These are phyloP conservation scores for Linum trigynum DNA, from an alignment of 345 rosid genomes.

Conservation along the genomic window DNA sequence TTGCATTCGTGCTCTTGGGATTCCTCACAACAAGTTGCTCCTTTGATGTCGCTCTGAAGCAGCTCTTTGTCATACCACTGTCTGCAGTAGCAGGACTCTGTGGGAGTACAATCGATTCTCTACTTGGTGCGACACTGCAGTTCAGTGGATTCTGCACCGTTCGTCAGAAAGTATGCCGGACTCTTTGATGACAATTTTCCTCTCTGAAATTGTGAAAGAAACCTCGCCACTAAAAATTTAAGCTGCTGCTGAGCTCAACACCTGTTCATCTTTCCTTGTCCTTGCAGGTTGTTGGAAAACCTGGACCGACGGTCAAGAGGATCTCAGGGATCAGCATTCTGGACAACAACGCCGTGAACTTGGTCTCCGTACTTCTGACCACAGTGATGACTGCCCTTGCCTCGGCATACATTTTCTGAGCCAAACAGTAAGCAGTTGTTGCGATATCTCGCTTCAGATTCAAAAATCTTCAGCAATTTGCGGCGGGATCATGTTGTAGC, in stretches of 20 bases:
- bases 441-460: too few species aligned
- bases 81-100: conserved; percentile 63
- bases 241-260: background rate
- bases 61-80: conserved; percentile 67
- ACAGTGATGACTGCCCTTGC: conserved; percentile 53
- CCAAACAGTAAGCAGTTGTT: background rate
- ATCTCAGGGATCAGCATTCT: conserved; percentile 72
- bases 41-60: conserved; percentile 44
- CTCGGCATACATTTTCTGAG: conserved; percentile 57
- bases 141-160: conserved; percentile 95
- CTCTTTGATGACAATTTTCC: conserved; percentile 3
- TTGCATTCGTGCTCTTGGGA: conserved; percentile 61
- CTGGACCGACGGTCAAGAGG: conserved; percentile 87
- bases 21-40: conserved; percentile 54
- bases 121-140: conserved; percentile 87
- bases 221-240: too few species aligned
- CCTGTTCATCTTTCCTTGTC: background rate
- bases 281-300: conserved; percentile 78
- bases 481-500: too few species aligned
- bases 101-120: conserved; percentile 80
- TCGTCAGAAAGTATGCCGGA: conserved; percentile 59
- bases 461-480: too few species aligned
- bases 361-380: conserved; percentile 60
- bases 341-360: conserved; percentile 89
- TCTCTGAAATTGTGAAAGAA: too few species aligned